Base-by-base conservation (phyloP, 1,139 yeast genomes). In the Suhomyces choctaworum region DNA sequence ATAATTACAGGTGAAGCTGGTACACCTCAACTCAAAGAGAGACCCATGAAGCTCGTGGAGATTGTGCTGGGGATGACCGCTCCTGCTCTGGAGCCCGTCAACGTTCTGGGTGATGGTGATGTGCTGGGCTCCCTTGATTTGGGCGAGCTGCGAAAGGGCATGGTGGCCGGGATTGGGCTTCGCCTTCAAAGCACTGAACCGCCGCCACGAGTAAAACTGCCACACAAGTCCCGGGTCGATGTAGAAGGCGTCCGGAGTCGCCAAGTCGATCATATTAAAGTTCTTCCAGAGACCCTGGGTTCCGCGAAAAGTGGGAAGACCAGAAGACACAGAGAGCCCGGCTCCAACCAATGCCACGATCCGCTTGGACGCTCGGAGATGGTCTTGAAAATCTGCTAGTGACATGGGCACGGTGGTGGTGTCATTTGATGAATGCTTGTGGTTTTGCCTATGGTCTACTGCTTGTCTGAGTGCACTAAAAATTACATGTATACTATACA, bases 181-280 rank as follows among this genome's bases (percentile, higher is more conserved):
- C 1, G 92, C 89, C 31, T 61, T 58, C 35, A 86, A 61, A 0
- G 95, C 90, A 28, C 66, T 66, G 36, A 66, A 70, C 33, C 96
- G 58, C 41, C 95, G 64, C 60, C 80, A 77, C 6, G 89, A 72
- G 56, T 88, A 87, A 50, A 84, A 88, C 52, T 85, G 92, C 96
- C 96, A 88, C 4, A 88, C 96, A 16, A 87, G 66, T 0, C 87
- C 86, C 0, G 96, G 96, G 52, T 87, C 90, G 13, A 71, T 68
- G 41, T 80, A 77, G 54, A 88, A 88, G 4, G 96, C 95, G 54
- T 88, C 96, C 1, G 95, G 95, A 0, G 96, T 88, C 5, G 95
- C 95, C 34, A 88, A 65, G 50, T 88, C 96, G 29, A 86, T 81
- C 52, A 89, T 80, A 36, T 83, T 84, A 59, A 78, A 83, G 46